Percentiles rank a stretch among this genome's conserved stretches.
Evolutionary conservation across 2,329 filamentous ascomycete genomes (phyloP).

Genomic region (Stachybotrys echinatus): DNA sequence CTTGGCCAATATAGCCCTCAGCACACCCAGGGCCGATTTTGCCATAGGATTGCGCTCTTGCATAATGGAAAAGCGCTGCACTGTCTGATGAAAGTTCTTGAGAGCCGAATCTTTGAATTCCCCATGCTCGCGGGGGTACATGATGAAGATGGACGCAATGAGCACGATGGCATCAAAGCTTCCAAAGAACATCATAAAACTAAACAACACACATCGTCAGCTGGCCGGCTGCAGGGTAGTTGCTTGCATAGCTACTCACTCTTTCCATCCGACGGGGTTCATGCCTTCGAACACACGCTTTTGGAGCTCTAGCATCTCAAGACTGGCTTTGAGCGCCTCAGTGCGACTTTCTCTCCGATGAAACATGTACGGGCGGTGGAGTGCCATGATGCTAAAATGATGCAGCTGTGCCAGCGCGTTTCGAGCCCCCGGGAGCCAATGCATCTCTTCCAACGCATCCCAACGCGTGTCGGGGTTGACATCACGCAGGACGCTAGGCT

Average conservation of each 20-base stretch:
- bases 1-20: slow-evolving; percentile 49
- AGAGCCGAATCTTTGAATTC: slow-evolving; percentile 40
- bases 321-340: slow-evolving; percentile 49
- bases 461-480: slow-evolving; percentile 53
- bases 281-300: slow-evolving; percentile 42
- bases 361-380: slow-evolving; percentile 60
- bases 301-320: slow-evolving; percentile 52
- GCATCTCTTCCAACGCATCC: slow-evolving; percentile 46
- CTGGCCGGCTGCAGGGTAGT: background rate
- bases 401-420: slow-evolving; percentile 41
- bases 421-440: slow-evolving; percentile 45
- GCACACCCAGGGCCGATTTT: slow-evolving; percentile 46
- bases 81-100: slow-evolving; percentile 55
- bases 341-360: slow-evolving; percentile 47
- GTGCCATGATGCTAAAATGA: slow-evolving; percentile 51
- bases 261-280: slow-evolving; percentile 42
- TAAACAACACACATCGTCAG: slow-evolving; percentile 9
- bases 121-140: slow-evolving; percentile 51
- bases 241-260: slow-evolving; percentile 16
- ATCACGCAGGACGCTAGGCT: slow-evolving; percentile 48
- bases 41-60: slow-evolving; percentile 47
- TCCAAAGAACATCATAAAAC: slow-evolving; percentile 54
- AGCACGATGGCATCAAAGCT: slow-evolving; percentile 61
- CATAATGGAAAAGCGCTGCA: slow-evolving; percentile 54
- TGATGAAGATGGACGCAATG: slow-evolving; percentile 54